These are phyloP conservation scores for Emergomyces orientalis DNA, from an alignment of 2,329 filamentous ascomycete species.

Conservation along the genomic window DNA sequence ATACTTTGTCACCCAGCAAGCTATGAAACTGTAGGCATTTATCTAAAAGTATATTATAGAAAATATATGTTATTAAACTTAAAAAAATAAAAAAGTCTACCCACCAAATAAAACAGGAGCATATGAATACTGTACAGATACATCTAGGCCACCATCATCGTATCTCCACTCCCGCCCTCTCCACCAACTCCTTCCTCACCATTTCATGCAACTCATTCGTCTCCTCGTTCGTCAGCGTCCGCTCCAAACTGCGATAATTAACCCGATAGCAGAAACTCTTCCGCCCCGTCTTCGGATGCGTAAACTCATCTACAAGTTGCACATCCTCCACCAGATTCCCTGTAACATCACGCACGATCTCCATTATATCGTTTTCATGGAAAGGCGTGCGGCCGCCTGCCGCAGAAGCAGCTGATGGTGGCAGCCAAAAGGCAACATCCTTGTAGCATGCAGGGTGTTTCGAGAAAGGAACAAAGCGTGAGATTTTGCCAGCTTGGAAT, in stretches of 20 bases:
- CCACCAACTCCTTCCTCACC: constrained; percentile 56
- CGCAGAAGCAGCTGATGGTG: constrained; percentile 31
- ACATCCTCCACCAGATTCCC: constrained; percentile 87
- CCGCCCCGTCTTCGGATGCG: constrained; percentile 72
- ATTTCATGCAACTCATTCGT: constrained; percentile 64
- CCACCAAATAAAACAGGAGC: background rate
- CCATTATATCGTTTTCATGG: constrained; percentile 97
- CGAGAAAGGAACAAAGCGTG: constrained; percentile 75
- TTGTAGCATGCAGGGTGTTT: constrained; percentile 83
- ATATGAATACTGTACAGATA: background rate
- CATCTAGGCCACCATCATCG: constrained; percentile 38
- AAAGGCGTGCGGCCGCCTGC: constrained; percentile 44
- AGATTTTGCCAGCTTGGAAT: constrained; percentile 52
- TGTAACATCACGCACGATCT: constrained; percentile 72
- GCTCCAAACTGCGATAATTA: constrained; percentile 86
- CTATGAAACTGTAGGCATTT: background rate
- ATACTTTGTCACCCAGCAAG: background rate
- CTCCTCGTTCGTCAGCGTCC: constrained; percentile 77
- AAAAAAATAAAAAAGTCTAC: background rate
- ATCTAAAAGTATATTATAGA: background rate
- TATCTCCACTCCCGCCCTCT: constrained; percentile 68
- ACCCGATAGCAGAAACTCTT: constrained; percentile 86
- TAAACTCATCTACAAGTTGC: constrained; percentile 72
- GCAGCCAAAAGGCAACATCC: constrained; percentile 91
- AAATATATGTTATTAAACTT: background rate